phyloP scores from a whole-genome alignment of 2,329 filamentous ascomycete genomes.

The Arachnomyces sp. region DNA sequence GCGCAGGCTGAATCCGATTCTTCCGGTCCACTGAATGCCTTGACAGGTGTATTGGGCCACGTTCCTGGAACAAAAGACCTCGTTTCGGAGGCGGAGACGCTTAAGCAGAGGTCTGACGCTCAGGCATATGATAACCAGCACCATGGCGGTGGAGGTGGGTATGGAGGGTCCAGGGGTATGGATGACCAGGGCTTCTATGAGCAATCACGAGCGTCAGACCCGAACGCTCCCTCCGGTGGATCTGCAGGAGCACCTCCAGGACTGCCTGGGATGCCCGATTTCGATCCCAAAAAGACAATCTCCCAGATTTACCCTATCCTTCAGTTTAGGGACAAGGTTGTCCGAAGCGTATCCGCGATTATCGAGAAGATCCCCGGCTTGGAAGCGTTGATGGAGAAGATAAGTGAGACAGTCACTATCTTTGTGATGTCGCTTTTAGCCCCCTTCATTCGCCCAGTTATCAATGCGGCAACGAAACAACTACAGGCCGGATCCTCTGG shows the following conservation, averaged over 20 bases:
- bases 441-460: slow-evolving; percentile 86
- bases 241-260: slow-evolving; percentile 28
- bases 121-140: slow-evolving; percentile 55
- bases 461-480: slow-evolving; percentile 73
- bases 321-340: slow-evolving; percentile 87
- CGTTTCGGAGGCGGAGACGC: slow-evolving; percentile 56
- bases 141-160: slow-evolving; percentile 23
- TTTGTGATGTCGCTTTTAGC: slow-evolving; percentile 87
- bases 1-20: slow-evolving; percentile 48
- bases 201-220: slow-evolving; percentile 27
- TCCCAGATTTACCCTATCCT: slow-evolving; percentile 90
- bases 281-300: slow-evolving; percentile 71
- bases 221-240: no score
- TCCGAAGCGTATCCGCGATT: slow-evolving; percentile 73
- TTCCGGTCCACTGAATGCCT: slow-evolving; percentile 44
- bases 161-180: slow-evolving; percentile 17
- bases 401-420: slow-evolving; percentile 83
- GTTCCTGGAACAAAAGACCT: slow-evolving; percentile 66
- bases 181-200: slow-evolving; percentile 24
- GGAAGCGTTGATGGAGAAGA: slow-evolving; percentile 82
- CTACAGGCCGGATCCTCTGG: slow-evolving; percentile 79
- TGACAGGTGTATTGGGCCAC: slow-evolving; percentile 67
- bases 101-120: slow-evolving; percentile 55
- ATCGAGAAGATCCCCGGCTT: slow-evolving; percentile 90
- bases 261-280: slow-evolving; percentile 67